Evolutionary conservation across 169 alveolate species (phyloP).

Genomic region (Plasmodium cynomolgi): DNA sequence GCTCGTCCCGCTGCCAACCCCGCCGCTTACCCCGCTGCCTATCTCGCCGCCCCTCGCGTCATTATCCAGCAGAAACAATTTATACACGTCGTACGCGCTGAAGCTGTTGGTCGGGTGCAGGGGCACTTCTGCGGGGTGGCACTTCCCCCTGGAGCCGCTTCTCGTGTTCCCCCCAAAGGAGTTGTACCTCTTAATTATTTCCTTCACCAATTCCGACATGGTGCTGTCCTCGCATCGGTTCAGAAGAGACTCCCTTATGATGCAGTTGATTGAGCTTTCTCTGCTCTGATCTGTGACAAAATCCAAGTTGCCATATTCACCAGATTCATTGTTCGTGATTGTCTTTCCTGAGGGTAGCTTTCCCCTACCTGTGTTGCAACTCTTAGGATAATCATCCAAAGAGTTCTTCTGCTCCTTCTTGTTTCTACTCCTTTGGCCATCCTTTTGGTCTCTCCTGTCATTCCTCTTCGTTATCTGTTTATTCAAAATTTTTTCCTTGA

Average conservation of each 20-base stretch:
- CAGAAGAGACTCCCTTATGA: background rate
- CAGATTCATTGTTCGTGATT: background rate
- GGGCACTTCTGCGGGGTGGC: background rate
- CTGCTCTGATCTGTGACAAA: background rate
- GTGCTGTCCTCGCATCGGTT: background rate
- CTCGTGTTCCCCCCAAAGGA: background rate
- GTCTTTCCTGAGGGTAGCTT: background rate
- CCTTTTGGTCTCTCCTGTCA: background rate
- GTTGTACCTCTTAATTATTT: background rate
- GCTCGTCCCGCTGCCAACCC: background rate
- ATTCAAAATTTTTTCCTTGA: background rate
- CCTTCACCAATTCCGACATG: background rate
- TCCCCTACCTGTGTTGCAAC: background rate
- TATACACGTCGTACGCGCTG: constrained; percentile 40
- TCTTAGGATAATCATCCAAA: background rate
- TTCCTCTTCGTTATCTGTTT: background rate
- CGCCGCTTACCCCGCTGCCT: no score
- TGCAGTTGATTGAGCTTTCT: background rate
- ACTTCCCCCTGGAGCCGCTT: background rate
- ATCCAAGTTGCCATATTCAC: background rate
- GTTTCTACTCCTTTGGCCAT: background rate
- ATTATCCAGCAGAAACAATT: constrained; percentile 22
- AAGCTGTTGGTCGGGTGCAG: background rate
- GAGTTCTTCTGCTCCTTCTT: background rate
- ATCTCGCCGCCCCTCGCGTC: background rate